These are phyloP conservation scores for Hypoxylon sp. DNA, from an alignment of 2,329 filamentous ascomycete genomes.

Conservation along the genomic window DNA sequence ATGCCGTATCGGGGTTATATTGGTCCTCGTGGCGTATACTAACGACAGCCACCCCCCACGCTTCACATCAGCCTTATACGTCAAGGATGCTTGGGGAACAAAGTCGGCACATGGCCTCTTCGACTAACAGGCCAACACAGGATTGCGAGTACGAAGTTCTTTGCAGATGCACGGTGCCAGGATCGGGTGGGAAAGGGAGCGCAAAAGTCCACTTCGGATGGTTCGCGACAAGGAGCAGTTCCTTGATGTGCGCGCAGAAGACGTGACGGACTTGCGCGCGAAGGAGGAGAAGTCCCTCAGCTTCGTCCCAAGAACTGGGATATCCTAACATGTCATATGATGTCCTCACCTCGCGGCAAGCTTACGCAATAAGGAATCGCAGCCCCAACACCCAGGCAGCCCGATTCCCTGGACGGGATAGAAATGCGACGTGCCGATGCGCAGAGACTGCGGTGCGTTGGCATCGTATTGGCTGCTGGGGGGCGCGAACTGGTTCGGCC, in stretches of 20 bases:
- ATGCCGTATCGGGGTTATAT: slow-evolving; percentile 23
- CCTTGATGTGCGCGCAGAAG: not conserved
- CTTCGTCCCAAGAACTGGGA: slow-evolving; percentile 8
- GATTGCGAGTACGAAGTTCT: slow-evolving; percentile 10
- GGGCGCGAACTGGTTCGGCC: slow-evolving; percentile 32
- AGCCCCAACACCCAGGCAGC: not conserved
- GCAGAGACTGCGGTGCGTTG: not conserved
- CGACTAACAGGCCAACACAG: not conserved
- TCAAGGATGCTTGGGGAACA: slow-evolving; percentile 21
- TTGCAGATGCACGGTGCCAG: slow-evolving; percentile 13
- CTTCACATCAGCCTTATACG: slow-evolving; percentile 36
- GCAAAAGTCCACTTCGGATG: slow-evolving; percentile 14
- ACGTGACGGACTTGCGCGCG: not conserved
- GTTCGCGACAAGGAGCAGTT: slow-evolving; percentile 16
- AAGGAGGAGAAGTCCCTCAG: not conserved
- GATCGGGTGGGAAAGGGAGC: not conserved
- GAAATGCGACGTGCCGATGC: slow-evolving; percentile 18
- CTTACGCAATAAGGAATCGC: slow-evolving; percentile 5
- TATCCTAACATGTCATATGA: slow-evolving; percentile 6
- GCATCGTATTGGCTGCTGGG: slow-evolving; percentile 26
- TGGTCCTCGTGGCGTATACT: slow-evolving; percentile 12
- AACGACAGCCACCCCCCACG: slow-evolving; percentile 20
- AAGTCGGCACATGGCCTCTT: slow-evolving; percentile 4
- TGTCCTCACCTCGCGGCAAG: not conserved
- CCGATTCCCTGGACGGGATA: slow-evolving; percentile 22